Conservation (phyloP, 148 eudicot genomes). For the Rhododendron molle region DNA sequence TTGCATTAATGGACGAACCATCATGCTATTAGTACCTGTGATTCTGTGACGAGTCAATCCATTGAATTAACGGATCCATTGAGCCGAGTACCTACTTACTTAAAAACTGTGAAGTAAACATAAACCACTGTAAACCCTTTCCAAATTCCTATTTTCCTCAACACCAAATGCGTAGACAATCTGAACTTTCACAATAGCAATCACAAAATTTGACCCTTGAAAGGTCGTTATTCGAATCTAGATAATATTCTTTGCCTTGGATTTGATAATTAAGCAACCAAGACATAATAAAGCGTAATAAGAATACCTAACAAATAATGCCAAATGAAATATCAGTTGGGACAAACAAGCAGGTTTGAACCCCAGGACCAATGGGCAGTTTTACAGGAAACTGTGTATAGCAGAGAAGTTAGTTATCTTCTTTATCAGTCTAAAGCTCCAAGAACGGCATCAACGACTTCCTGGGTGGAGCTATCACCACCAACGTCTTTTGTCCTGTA, state of each 20-base stretch:
- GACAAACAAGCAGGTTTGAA: background rate
- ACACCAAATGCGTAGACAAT: background rate
- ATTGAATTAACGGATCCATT: background rate
- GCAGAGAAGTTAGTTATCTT: background rate
- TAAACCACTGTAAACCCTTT: background rate
- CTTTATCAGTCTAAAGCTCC: conserved; percentile 24
- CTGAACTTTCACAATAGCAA: background rate
- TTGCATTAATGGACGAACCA: background rate
- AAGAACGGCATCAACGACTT: conserved; percentile 38
- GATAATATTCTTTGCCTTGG: background rate
- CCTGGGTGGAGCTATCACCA: conserved; percentile 39
- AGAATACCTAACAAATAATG: background rate
- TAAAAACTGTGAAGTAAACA: background rate
- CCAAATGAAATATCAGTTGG: background rate
- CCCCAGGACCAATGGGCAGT: background rate
- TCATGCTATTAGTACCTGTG: too few relatives aligned
- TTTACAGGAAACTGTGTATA: background rate
- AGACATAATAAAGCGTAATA: background rate
- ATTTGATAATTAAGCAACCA: background rate
- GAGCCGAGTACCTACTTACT: background rate
- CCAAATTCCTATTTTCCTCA: background rate
- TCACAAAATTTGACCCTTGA: background rate
- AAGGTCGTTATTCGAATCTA: background rate
- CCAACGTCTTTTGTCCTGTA: conserved; percentile 39
- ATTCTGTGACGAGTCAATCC: background rate